Evolutionary conservation across 2,329 filamentous ascomycete species (phyloP), one percentile per base, ranked within the genome.

Genomic region (Trichoderma sp.): DNA sequence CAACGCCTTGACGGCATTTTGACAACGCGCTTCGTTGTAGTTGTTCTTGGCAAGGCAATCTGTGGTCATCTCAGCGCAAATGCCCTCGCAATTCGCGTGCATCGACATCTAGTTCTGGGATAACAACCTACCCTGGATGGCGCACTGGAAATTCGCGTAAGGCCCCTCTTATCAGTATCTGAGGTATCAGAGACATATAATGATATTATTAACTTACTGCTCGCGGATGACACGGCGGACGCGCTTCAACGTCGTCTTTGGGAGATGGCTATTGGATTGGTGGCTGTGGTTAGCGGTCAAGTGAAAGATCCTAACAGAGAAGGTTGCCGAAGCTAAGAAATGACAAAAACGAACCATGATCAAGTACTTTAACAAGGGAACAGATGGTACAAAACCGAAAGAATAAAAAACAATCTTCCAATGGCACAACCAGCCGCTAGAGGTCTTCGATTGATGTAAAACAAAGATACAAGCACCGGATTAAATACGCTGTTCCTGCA

Each of bases 21-120:
- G 88, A 80, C 96, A 99, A 77, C 90, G 96, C 55, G 88, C 88
- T 81, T 98, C 94, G 70, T 96, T 88, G 83, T 92, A 98, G 66
- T 89, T 89, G 79, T 94, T 94, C 80, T 90, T 95, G 58, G 88
- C 88, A 71, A 99, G 84, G 77, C 96, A 99, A 74, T 90, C 93
- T 97, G 35, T n/a, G n/a, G 13, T 29, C 14, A 37, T 59, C 24
- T 67, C 55, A 67, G 64, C 64, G 37, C 6, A 33, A 6, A 10
- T n/a, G 55, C 40, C 24, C 31, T 59, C 16, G 5, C 40, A 7
- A 3, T 52, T 33, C 21, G 29, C 37, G 24, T 13, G 27, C 27
- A n/a, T 33, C 31, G 53, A 19, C 59, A 13, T 29, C 21, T 60
- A 6, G 19, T 33, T 8, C 10, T 24, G n/a, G 1, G n/a, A n/a